Evolutionary conservation across 768 basidiomycete species (phyloP), one percentile per base, ranked within the genome.

Genomic region (Mycena albidolilacea): DNA sequence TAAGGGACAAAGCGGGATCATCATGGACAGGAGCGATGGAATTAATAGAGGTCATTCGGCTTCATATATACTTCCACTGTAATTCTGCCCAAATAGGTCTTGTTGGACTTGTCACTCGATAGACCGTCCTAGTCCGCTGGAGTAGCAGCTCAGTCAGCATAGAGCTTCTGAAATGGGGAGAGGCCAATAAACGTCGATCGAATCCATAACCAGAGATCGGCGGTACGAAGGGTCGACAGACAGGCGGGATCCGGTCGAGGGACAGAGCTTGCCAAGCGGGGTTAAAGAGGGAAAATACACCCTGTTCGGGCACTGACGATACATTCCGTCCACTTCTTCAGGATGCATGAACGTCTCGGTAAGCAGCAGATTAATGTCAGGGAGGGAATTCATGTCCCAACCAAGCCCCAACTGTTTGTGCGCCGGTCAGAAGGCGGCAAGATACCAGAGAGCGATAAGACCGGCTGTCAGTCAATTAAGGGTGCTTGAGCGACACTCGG

Each of bases 401-500:
- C 30, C 30, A 30, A 30, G 30, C 30, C 30, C 30, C 30, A 30
- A 30, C 30, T 30, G 30, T 30, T 30, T 30, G 30, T 30, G 30
- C 3, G 30, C 30, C 30, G 30, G 30, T 30, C 30, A 30, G 30
- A 30, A 30, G 54, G 9, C 54, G 10, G 54, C 7, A 30, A 5
- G 61, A 44, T 46, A 46, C 44, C 43, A 46, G 48, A 64, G 35
- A 50, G 10, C 7, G 41, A 17, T 7, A 44, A 43, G 23, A 46
- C 44, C 15, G 3, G 30, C 30, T 30, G 30, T 30, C 30, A 30
- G 30, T 23, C 60, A 21, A 23, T 17, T 3, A 30, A 12, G 21
- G 64, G 64, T 41, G 50, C n/a, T 66, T 57, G 54, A 55, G 54
- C 54, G 1, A 1, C 17, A 4, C 8, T 21, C 58, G 54, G 67